A percentile compares a stretch with the other conserved stretches of the same genome.
These are phyloP conservation scores for Saturnispora silvae DNA, from an alignment of 805 yeast genomes.

Conservation along the genomic window DNA sequence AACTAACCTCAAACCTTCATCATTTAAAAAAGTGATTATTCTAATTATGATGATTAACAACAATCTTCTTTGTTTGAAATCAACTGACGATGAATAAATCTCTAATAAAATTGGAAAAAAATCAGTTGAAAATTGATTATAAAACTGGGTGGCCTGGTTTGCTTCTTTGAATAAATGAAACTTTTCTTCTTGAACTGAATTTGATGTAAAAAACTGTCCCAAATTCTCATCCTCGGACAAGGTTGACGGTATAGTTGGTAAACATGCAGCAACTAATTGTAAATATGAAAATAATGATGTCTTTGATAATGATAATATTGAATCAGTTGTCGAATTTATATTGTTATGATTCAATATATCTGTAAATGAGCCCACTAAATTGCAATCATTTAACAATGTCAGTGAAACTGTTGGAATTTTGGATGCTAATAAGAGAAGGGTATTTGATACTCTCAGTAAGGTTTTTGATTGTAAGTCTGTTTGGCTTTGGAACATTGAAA, in stretches of 20 bases:
- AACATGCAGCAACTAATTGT: constrained; percentile 41
- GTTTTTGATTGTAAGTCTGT: constrained; percentile 28
- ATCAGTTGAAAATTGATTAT: constrained; percentile 29
- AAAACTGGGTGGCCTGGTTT: constrained; percentile 14
- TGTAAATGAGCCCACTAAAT: constrained; percentile 37
- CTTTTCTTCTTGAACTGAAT: constrained; percentile 11
- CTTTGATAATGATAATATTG: constrained; percentile 64
- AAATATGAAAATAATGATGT: constrained; percentile 48
- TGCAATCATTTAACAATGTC: constrained; percentile 35
- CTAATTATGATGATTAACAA: constrained; percentile 45
- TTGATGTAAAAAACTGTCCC: constrained; percentile 20
- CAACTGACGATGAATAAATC: constrained; percentile 65
- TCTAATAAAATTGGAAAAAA: constrained; percentile 46
- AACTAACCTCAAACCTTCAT: constrained; percentile 22
- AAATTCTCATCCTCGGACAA: constrained; percentile 13
- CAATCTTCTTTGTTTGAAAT: constrained; percentile 49
- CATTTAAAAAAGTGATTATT: constrained; percentile 33
- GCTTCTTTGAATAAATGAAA: constrained; percentile 20
- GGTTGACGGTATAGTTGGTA: constrained; percentile 35
- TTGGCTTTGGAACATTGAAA: constrained; percentile 15
- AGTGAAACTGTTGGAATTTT: constrained; percentile 33
- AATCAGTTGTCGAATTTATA: constrained; percentile 38
- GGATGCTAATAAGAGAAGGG: constrained; percentile 34
- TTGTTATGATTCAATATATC: constrained; percentile 29
- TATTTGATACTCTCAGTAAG: constrained; percentile 32